Evolutionary conservation across 1,284 basidiomycete genomes (phyloP), one percentile per base, ranked within the genome.

Genomic region (Austroboletus niveus): DNA sequence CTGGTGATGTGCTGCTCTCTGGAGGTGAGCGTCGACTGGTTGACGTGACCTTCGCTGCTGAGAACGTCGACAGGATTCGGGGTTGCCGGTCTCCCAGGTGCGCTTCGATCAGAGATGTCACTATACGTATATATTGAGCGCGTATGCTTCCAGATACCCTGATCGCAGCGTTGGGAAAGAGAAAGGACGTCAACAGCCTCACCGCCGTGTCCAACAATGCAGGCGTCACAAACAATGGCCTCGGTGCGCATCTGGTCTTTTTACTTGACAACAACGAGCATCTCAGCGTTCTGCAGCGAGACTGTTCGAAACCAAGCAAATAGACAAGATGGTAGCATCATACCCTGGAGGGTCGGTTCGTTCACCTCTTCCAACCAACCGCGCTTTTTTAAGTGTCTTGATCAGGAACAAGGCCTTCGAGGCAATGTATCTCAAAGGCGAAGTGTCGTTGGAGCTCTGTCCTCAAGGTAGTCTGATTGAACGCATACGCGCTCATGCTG

Each of bases 401-500:
- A 22, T 27, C 60, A 90, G 87, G 53, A 91, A 91, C 72, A 90
- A 90, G 69, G 76, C 79, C 55, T 90, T 91, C 53, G 88, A 90
- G 67, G 69, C 77, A 32, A 75, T 87, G 49, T 97, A 94, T 71
- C 81, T 96, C 44, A 75, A 80, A 20, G 94, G 94, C 48, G 74
- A 89, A 55, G 87, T 96, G 56, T 82, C 87, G 1, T 73, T 97
- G 39, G 94, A 97, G 66, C 84, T 97, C 32, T 89, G 89, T 42
- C 94, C 94, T 3, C 94, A 97, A 73, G 94, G 85, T 8, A 95
- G 93, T 11, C 84, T 99, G 30, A 89, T 90, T 17, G 96, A 97
- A 68, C 86, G 94, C 56, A 79, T 97, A 55, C 85, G 95, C 32
- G 89, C 95, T 5, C 93, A 93, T 53, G 95, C 91, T 4, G 92